Evolutionary conservation across 345 rosid species (phyloP), one percentile per base, ranked within the genome.

Genomic region (Brassica carinata): DNA sequence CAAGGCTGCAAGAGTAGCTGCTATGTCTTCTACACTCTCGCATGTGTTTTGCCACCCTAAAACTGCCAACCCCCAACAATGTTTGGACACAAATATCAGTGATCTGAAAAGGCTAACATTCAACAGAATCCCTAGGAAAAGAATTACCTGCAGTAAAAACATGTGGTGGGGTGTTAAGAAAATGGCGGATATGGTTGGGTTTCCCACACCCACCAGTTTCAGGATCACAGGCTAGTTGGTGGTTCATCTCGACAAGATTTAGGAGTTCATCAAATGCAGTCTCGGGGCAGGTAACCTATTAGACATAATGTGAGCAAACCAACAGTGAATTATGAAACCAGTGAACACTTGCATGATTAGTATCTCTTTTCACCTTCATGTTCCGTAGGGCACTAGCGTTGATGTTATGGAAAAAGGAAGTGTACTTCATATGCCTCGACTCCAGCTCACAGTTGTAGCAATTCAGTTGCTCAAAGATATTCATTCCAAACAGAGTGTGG

Each of bases 41-140:
- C 97, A 88, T 51, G 99, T 90, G 76, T 88, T 93, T 87, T 92
- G 95, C 99, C 99, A 96, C 77, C 99, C 99, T 71, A 96, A 76
- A 84, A 96, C 98, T 96, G 89, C 87, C 84, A 85, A 31, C 73
- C 64, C 66, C 80, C 74, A 63, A 62, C 33, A 1, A 26, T n/a
- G 26, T 65, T 10, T 70, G 73, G 30, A 71, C 15, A 79, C 29
- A 19, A 68, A 40, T 76, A 11, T 59, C 23, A 75, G 18, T 55
- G 29, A 30, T 65, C 69, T 57, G 48, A 38, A 78, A 67, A 36
- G 7, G 62, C 53, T 78, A 74, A 48, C 29, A 78, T 36, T 57
- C 8, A 58, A 67, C 55, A 38, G 26, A 19, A 27, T 31, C 72
- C 8, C 98, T 1, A 23, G 0, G 26, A 14, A 40, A 14, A 18